These are phyloP conservation scores for Geranium rotundifolium DNA, from an alignment of 345 rosid species.

Conservation along the genomic window DNA sequence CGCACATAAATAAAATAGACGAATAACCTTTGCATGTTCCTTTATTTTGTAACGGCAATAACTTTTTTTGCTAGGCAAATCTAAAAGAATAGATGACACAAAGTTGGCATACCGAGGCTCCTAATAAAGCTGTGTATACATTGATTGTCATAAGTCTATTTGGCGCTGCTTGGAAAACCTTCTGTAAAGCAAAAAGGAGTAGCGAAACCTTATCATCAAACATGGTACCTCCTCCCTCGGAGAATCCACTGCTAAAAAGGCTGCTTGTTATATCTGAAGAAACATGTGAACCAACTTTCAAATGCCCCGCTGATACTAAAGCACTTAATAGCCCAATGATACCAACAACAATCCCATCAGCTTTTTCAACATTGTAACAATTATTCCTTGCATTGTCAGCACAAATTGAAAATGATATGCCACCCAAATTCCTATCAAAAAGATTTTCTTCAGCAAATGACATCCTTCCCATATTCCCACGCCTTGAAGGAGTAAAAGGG, in stretches of 20 bases:
- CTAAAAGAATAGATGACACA: neutral
- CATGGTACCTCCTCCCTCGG: conserved; percentile 75
- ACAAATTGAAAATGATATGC: conserved; percentile 86
- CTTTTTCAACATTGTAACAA: conserved; percentile 71
- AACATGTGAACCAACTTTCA: conserved; percentile 48
- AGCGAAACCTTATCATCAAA: conserved; percentile 91
- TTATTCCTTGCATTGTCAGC: conserved; percentile 96
- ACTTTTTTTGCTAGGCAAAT: neutral
- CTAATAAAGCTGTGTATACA: conserved; percentile 80
- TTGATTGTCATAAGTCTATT: conserved; percentile 77
- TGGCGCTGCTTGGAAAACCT: conserved; percentile 90
- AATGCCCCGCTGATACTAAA: conserved; percentile 60
- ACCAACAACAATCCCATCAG: conserved; percentile 85
- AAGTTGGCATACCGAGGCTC: conserved; percentile 70
- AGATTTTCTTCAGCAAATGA: conserved; percentile 55
- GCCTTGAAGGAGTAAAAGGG: conserved; percentile 26
- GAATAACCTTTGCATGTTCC: neutral
- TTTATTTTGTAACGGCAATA: neutral
- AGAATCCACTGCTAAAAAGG: conserved; percentile 51
- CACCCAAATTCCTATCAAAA: conserved; percentile 59
- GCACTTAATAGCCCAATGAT: conserved; percentile 87
- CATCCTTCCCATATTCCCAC: conserved; percentile 37
- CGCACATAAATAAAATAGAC: neutral
- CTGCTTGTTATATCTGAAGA: conserved; percentile 50
- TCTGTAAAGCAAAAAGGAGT: conserved; percentile 83